Evolutionary conservation across 805 yeast species (phyloP), one percentile per base, ranked within the genome.

Genomic region (Wickerhamomyces chambardii): DNA sequence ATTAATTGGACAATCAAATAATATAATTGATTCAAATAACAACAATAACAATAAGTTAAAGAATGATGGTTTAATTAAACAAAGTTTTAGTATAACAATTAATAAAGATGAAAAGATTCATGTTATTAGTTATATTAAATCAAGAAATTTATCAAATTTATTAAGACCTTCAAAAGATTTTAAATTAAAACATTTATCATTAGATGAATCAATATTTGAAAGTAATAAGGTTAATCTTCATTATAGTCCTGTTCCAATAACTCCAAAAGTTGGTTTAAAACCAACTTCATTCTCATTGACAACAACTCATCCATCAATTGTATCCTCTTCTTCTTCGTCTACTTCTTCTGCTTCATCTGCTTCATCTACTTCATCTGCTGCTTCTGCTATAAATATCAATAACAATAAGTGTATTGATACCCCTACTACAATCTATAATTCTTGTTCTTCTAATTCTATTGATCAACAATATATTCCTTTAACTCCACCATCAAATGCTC

Each of bases 21-120:
- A 18, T 30, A 29, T 8, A 45, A 47, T 9, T 19, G 10, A 19
- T 17, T 6, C 22, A 16, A 33, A 19, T 19, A 19, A 19, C 10
- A 19, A 19, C 10, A 19, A 8, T 19, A 19, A 19, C 16, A 30
- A 32, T 46, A 42, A 60, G 15, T 63, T 66, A 48, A 68, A 71
- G 44, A 52, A 61, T 3, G 59, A 70, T 44, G 85, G 87, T 0
- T 55, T 81, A 5, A 58, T 76, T 44, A 81, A 81, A 49, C 84
- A 78, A 52, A 70, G 80, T 22, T 76, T 79, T 45, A 68, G 80
- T 4, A 55, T 77, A 28, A 64, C 73, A 7, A 68, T 79, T 7
- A 60, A 64, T 18, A 70, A 64, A 22, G 69, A 70, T 31, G 68
- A 68, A 32, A 75, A 72, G 39, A 52, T 74, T 18, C 87, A 82